phyloP scores from a whole-genome alignment of 495 filamentous ascomycete genomes.

The Aspergillus biplanus region DNA sequence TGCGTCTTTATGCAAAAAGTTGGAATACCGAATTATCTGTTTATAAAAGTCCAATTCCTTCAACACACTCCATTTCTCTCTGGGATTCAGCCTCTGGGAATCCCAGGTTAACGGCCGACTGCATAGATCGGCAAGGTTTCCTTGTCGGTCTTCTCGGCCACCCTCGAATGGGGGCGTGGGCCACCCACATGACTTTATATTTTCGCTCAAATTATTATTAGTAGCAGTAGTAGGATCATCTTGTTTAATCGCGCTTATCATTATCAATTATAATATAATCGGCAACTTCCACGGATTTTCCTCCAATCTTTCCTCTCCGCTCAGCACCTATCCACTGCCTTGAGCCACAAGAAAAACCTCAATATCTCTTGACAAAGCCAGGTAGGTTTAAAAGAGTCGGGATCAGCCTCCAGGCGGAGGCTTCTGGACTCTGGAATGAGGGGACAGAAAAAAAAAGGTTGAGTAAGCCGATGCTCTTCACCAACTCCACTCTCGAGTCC shows the following conservation, averaged over 20 bases:
- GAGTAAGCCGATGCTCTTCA: background rate
- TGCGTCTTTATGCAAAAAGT: background rate
- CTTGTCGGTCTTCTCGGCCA: background rate
- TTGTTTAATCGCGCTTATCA: background rate
- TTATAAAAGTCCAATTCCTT: background rate
- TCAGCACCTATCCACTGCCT: too few species aligned
- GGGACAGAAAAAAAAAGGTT: too few species aligned
- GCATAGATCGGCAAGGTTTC: slow-evolving; percentile 1
- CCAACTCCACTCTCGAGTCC: background rate
- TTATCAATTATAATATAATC: background rate
- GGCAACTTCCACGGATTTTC: too few species aligned
- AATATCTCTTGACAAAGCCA: too few species aligned
- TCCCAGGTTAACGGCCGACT: background rate
- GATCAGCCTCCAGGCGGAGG: too few species aligned
- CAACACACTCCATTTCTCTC: background rate
- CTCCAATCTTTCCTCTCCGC: too few species aligned
- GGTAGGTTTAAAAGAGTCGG: too few species aligned
- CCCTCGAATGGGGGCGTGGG: slow-evolving; percentile 1
- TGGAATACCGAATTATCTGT: background rate
- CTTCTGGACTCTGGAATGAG: too few species aligned
- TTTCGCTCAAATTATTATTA: background rate
- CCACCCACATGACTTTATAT: slow-evolving; percentile 1
- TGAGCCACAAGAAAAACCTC: too few species aligned
- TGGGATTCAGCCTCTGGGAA: background rate
- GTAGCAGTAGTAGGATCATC: background rate